Conservation (phyloP, 2,329 filamentous ascomycete genomes). For the Dactylella cylindrospora region DNA sequence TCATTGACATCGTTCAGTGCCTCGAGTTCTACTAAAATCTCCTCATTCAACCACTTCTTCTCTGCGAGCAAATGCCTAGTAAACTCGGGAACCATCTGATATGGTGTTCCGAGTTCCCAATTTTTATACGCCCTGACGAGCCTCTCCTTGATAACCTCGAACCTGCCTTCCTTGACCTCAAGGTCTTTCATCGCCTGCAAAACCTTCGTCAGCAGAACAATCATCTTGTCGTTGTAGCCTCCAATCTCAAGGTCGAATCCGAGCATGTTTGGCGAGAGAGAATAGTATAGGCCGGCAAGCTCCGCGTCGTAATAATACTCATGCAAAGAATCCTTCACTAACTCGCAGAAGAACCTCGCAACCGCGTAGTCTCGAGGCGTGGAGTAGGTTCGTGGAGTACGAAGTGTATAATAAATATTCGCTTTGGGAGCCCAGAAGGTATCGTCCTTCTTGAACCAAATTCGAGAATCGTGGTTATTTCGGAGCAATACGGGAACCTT, state of each 20-base stretch:
- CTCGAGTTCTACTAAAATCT: conserved; percentile 74
- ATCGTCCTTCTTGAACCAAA: conserved; percentile 99
- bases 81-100: conserved; percentile 81
- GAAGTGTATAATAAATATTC: conserved; percentile 75
- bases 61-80: conserved; percentile 78
- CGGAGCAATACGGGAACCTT: conserved; percentile 77
- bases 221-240: conserved; percentile 95
- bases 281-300: conserved; percentile 83
- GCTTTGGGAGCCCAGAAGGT: conserved; percentile 98
- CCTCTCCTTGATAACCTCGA: conserved; percentile 87
- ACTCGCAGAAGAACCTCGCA: conserved; percentile 74
- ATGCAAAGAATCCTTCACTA: conserved; percentile 83
- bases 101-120: conserved; percentile 83
- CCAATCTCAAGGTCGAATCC: conserved; percentile 77
- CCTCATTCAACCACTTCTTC: conserved; percentile 74
- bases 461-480: conserved; percentile 75
- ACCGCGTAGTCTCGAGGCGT: conserved; percentile 78
- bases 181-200: conserved; percentile 80
- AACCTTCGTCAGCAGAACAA: conserved; percentile 86
- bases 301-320: conserved; percentile 97
- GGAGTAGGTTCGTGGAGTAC: conserved; percentile 73
- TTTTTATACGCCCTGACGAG: conserved; percentile 76
- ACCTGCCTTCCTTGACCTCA: conserved; percentile 80
- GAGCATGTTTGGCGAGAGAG: conserved; percentile 68
- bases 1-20: conserved; percentile 69